phyloP scores from a whole-genome alignment of 2,329 filamentous ascomycete species.

The Microdochium nivale region DNA sequence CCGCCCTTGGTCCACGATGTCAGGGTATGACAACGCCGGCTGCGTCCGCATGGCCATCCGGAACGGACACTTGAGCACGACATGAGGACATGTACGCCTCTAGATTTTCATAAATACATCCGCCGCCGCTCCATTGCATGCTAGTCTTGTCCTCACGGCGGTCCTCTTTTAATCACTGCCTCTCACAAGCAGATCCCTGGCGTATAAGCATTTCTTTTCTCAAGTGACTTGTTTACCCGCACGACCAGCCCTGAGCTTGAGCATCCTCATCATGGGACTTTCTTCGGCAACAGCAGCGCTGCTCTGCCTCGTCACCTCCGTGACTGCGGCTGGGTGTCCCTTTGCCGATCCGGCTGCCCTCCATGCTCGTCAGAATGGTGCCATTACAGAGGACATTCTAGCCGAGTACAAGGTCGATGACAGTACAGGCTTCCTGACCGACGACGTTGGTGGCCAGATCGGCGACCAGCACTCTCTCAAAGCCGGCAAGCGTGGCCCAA shows the following conservation, averaged over 20 bases:
- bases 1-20: too few relatives aligned
- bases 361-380: constrained; percentile 12
- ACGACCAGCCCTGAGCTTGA: background rate
- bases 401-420: constrained; percentile 40
- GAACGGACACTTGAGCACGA: too few relatives aligned
- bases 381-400: constrained; percentile 12
- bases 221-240: background rate
- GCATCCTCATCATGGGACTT: constrained; percentile 11
- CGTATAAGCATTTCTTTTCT: background rate
- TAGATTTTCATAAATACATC: background rate
- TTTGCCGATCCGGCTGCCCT: constrained; percentile 21
- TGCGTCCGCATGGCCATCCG: too few relatives aligned
- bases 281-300: constrained; percentile 10
- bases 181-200: background rate
- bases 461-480: constrained; percentile 54
- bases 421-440: constrained; percentile 47
- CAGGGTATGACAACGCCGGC: too few relatives aligned
- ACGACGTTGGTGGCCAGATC: constrained; percentile 61
- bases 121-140: background rate
- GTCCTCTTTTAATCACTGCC: background rate
- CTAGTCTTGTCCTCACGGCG: background rate
- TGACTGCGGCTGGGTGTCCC: constrained; percentile 19
- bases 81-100: background rate
- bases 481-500: constrained; percentile 55
- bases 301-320: constrained; percentile 15